Evolutionary conservation across 139 green algal genomes (phyloP), one percentile per base, ranked within the genome.

Genomic region (Micractinium conductrix): DNA sequence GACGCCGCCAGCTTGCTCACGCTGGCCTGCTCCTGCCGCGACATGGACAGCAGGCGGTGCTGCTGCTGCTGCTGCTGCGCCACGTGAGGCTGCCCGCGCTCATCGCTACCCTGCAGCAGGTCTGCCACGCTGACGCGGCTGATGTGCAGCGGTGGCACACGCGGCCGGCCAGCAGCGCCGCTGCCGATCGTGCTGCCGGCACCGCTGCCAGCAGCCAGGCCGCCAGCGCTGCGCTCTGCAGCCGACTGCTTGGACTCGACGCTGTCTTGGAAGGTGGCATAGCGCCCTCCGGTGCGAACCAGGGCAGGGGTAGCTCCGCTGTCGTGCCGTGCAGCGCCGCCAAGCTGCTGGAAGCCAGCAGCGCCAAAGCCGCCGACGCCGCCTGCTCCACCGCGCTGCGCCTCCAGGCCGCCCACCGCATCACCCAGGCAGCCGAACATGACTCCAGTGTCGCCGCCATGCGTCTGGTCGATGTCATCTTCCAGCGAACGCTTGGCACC

Each of bases 41-140:
- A 82, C 76, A 82, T 19, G 38, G 37, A 43, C n/a, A 72, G 65
- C 33, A 72, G 65, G n/a, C 65, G 65, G 65, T 72, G 65, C 65
- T 72, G 65, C 26, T 35, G 26, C 62, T 42, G 69, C 38, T 53
- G 42, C 70, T 58, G 70, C 70, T 78, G 70, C 30, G 42, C n/a
- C 17, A 14, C 65, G 33, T 42, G 30, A 8, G 37, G 50, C 74
- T 38, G 50, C 37, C 24, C 26, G 26, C 40, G 2, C 17, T 22
- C 8, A 3, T 37, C 26, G 12, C 38, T 43, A 28, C 38, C 62
- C 26, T 82, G 76, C 55, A 82, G 58, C 55, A 82, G 40, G 24
- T 82, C 58, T 17, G 76, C 76, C 76, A 82, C 76, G 24, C 62
- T 82, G 24, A 82, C 43, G 22, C 76, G 76, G 76, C 76, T 82